Evolutionary conservation across 1,284 basidiomycete species (phyloP).

Genomic region (Rhodofomes roseus): DNA sequence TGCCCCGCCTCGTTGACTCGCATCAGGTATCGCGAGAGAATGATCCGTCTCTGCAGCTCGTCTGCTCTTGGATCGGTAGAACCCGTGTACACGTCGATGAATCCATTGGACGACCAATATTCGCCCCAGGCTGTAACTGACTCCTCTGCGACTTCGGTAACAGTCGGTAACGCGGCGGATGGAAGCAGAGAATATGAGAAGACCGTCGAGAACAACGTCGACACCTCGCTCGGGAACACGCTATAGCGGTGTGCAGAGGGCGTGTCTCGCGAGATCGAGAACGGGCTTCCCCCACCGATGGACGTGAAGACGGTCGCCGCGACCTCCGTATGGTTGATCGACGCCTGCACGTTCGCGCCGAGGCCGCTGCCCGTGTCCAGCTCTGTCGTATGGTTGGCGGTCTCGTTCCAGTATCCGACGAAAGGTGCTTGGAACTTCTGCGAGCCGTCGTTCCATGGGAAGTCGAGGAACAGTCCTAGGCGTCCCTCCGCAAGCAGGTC

Average conservation of each 20-base stretch:
- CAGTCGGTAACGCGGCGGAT: conserved; percentile 17
- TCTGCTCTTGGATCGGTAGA: conserved; percentile 47
- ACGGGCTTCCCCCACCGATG: conserved; percentile 36
- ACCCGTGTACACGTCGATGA: conserved; percentile 48
- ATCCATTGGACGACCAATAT: conserved; percentile 48
- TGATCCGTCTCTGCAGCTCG: conserved; percentile 54
- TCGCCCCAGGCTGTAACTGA: conserved; percentile 40
- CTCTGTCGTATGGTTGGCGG: conserved; percentile 44
- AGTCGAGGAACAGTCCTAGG: conserved; percentile 54
- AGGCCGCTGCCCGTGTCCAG: conserved; percentile 22
- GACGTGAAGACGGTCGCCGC: conserved; percentile 42
- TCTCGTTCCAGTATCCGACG: conserved; percentile 48
- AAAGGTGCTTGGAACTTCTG: conserved; percentile 55
- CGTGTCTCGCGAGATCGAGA: conserved; percentile 40
- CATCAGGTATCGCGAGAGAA: conserved; percentile 54
- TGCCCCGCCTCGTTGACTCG: conserved; percentile 57
- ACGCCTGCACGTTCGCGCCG: conserved; percentile 27
- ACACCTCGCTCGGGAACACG: conserved; percentile 23
- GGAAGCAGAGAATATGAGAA: conserved; percentile 29
- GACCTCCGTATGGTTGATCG: conserved; percentile 41
- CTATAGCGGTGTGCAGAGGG: conserved; percentile 43
- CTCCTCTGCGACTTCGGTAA: conserved; percentile 28
- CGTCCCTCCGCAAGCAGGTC: conserved; percentile 35
- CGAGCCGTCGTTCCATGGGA: conserved; percentile 57
- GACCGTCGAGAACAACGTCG: conserved; percentile 31